These are phyloP conservation scores for Anastatica hierochuntica DNA, from an alignment of 345 rosid genomes.

Conservation along the genomic window DNA sequence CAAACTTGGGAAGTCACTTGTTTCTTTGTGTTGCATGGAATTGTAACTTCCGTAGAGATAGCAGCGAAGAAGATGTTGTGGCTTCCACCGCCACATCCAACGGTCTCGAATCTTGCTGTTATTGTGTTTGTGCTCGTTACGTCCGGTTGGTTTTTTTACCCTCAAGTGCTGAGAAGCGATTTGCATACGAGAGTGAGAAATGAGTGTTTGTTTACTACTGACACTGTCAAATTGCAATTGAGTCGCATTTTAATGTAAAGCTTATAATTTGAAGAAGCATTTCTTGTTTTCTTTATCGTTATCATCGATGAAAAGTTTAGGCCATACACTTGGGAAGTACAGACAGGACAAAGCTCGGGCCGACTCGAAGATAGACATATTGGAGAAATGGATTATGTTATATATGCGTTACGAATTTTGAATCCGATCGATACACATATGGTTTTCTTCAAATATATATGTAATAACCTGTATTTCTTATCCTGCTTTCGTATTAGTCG, in stretches of 20 bases:
- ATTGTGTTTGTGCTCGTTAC: constrained; percentile 33
- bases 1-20: constrained; percentile 77
- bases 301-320: background rate
- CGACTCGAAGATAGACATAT: background rate
- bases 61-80: constrained; percentile 26
- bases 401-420: background rate
- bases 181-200: constrained; percentile 25
- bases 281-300: background rate
- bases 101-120: constrained; percentile 29
- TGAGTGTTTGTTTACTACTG: constrained; percentile 23
- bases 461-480: too few species aligned
- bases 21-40: constrained; percentile 52
- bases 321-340: background rate
- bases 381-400: too few species aligned
- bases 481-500: too few species aligned
- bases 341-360: background rate
- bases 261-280: background rate
- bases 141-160: constrained; percentile 38
- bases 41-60: constrained; percentile 35
- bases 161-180: constrained; percentile 35
- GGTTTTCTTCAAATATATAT: too few species aligned
- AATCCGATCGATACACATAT: too few species aligned
- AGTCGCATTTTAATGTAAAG: background rate
- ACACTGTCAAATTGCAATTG: constrained; percentile 15
- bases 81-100: constrained; percentile 23